Evolutionary conservation across 768 basidiomycete genomes (phyloP), one percentile per base, ranked within the genome.

Genomic region (Mycena metata): DNA sequence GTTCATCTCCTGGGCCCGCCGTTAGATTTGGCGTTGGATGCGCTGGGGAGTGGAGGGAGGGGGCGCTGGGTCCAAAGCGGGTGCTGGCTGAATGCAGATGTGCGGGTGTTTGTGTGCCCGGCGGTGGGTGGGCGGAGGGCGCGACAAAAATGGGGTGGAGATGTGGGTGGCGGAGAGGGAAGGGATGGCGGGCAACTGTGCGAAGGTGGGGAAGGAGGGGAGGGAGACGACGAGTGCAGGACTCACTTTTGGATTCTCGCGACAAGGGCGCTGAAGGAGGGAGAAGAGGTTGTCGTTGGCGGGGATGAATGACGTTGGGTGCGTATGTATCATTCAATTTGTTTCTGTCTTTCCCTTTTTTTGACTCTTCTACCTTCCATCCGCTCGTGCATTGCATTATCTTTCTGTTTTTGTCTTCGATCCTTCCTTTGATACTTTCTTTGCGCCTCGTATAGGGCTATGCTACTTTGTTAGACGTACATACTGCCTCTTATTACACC

Each of bases 221-320:
- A n/a, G n/a, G n/a, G n/a, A 35, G 66, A 75, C 60, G 68, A 70
- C 52, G 58, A 55, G 30, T 58, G 74, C 5, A 71, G 69, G 12
- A 75, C 75, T 1, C 71, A 73, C 10, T 96, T 98, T 75, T 95
- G 90, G 0, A 82, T 98, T 0, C 96, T 96, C 70, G 93, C 96
- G 2, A 79, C 90, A 17, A 79, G 89, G 15, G 92, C 94, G 68
- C 84, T 98, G 70, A 86, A 86, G 61, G 88, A 88, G 39, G 85
- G 91, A 55, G 95, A 96, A 70, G 96, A 98, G 80, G 87, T 99
- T 21, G 89, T 96, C 0, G 80, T 98, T 0, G 93, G 92, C 93
- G 89, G n/a, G 89, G 89, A n/a, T n/a, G 82, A 94, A 64, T 81
- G 89, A 72, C n/a, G n/a, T n/a, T 78, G 85, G 6, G 88, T 90